Evolutionary conservation across 2,329 filamentous ascomycete species (phyloP).

Genomic region (Dactylonectria estremocensis): DNA sequence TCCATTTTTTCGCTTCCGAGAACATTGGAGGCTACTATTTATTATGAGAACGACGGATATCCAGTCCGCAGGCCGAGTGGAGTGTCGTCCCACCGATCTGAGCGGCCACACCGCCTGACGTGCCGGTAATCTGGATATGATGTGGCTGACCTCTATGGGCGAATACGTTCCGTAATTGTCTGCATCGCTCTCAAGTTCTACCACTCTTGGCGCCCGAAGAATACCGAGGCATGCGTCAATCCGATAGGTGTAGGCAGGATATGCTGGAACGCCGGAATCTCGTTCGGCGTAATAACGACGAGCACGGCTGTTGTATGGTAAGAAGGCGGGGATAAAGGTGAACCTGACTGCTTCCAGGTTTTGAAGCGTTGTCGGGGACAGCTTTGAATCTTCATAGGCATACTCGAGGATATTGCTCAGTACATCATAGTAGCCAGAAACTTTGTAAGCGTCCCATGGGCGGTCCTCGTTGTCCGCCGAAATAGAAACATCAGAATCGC

Average conservation of each 20-base stretch:
- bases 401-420: background rate
- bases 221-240: background rate
- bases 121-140: slow-evolving; percentile 17
- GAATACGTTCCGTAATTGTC: slow-evolving; percentile 11
- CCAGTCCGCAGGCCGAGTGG: slow-evolving; percentile 3
- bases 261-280: background rate
- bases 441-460: background rate
- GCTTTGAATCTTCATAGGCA: background rate
- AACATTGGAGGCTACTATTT: slow-evolving; percentile 10
- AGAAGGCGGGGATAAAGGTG: background rate
- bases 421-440: background rate
- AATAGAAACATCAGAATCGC: background rate
- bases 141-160: slow-evolving; percentile 14
- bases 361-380: background rate
- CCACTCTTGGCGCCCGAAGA: background rate
- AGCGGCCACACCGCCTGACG: slow-evolving; percentile 13
- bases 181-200: background rate
- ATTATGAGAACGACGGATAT: background rate
- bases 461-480: background rate
- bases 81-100: slow-evolving; percentile 21
- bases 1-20: slow-evolving; percentile 27
- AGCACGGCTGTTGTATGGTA: background rate
- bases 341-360: background rate
- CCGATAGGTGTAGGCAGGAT: background rate
- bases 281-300: background rate